Base-by-base conservation (phyloP, 352 stramenopile genomes). In the Elongisporangium undulatum region DNA sequence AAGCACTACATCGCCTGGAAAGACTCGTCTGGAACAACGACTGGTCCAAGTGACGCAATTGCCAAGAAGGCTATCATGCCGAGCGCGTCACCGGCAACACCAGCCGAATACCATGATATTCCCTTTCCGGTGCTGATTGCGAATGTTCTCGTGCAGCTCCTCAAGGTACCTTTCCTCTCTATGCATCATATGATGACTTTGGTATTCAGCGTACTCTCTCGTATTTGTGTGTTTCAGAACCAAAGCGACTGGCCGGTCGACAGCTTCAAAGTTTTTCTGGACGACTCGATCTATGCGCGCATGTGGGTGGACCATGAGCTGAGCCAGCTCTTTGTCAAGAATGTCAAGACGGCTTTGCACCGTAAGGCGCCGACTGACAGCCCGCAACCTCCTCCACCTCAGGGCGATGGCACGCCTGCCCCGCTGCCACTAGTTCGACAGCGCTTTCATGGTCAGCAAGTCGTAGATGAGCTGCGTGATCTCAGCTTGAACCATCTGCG, bases 221-320 rank as follows among this genome's bases (percentile, higher is more conserved):
- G 22, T 60, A 8, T 51, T 22, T 24, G 34, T 56, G 19, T 53
- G 1, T 57, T 48, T 19, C 29, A 90, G 78, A 64, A 84, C 51
- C 58, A 50, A 17, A 56, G 76, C 13, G 71, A 77, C 6, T 94
- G 84, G 84, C 81, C 84, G 16, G 69, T 89, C 21, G 86, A 95
- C 62, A 93, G 80, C 55, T 75, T 93, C 29, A 95, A 94, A 62
- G 86, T 95, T 17, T 95, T 93, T 67, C 62, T 95, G 3, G 85
- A 94, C 48, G 86, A 95, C 66, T 90, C 86, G 4, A 68, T 95
- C 12, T 84, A 83, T 60, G 74, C 79, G n/a, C 77, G 86, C 50
- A 67, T 87, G 15, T 95, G 86, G 86, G 86, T 95, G 0, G 85
- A 95, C 55, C 81, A 94, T 52, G 82, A 92, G 29, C 63, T 92